phyloP scores from a whole-genome alignment of 495 filamentous ascomycete genomes.

The Podospora conica region DNA sequence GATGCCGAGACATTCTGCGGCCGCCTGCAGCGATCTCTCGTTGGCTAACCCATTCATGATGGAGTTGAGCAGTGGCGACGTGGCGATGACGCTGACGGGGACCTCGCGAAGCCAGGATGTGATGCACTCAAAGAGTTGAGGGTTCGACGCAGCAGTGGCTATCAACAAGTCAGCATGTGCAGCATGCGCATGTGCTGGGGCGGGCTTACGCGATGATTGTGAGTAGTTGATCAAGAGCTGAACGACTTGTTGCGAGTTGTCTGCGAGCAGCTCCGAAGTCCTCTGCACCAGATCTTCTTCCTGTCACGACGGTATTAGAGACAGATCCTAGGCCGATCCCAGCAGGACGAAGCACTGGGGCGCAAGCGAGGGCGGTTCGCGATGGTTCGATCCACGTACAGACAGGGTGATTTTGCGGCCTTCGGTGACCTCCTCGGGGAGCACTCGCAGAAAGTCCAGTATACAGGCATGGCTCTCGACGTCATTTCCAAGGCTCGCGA shows the following conservation, averaged over 20 bases:
- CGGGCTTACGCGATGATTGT: constrained; percentile 73
- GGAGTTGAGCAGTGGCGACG: constrained; percentile 75
- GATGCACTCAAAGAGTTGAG: constrained; percentile 87
- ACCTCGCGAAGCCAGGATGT: constrained; percentile 95
- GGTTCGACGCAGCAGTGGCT: constrained; percentile 72
- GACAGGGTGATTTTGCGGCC: constrained; percentile 97
- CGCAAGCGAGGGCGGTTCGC: constrained; percentile 36
- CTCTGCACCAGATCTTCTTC: constrained; percentile 83
- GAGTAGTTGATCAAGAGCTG: constrained; percentile 80
- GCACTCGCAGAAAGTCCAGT: constrained; percentile 89
- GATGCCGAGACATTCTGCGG: constrained; percentile 88
- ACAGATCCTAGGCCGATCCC: constrained; percentile 41
- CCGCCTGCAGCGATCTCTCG: constrained; percentile 74
- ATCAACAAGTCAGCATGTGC: not conserved
- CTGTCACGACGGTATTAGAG: constrained; percentile 57
- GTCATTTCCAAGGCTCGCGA: constrained; percentile 68
- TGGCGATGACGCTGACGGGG: constrained; percentile 72
- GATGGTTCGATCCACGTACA: constrained; percentile 69
- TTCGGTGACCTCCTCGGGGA: constrained; percentile 98
- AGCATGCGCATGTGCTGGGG: not conserved
- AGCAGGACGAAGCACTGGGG: constrained; percentile 32
- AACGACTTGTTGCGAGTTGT: constrained; percentile 84
- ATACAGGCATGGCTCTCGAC: constrained; percentile 74
- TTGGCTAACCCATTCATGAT: constrained; percentile 69
- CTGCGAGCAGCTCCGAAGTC: constrained; percentile 79